Evolutionary conservation across 805 yeast species (phyloP).

Genomic region (Lipomyces anomalus): DNA sequence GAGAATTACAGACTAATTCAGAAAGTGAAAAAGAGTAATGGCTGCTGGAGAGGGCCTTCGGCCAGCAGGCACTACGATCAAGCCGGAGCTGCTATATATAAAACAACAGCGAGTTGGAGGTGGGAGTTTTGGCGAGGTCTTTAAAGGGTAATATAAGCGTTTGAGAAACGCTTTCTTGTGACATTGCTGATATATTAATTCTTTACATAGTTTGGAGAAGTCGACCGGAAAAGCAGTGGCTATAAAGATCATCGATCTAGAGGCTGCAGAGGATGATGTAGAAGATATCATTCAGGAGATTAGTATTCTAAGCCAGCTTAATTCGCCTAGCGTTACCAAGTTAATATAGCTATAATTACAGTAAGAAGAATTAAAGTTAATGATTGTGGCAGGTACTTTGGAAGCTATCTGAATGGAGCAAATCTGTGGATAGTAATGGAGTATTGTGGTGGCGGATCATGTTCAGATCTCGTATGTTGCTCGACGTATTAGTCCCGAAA

Average conservation of each 20-base stretch:
- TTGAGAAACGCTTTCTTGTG: too few species aligned
- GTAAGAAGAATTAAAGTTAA: conserved; percentile 1
- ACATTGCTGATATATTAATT: neutral
- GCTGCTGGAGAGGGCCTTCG: neutral
- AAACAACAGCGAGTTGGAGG: conserved; percentile 56
- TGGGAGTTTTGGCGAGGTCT: conserved; percentile 87
- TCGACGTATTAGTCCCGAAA: neutral
- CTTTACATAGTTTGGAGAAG: conserved; percentile 27
- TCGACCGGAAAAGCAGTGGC: conserved; percentile 54
- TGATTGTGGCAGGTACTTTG: conserved; percentile 37
- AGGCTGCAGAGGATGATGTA: conserved; percentile 71
- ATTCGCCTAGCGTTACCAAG: conserved; percentile 61
- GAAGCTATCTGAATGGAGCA: conserved; percentile 58
- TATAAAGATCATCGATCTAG: conserved; percentile 78
- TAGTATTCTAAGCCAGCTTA: conserved; percentile 60
- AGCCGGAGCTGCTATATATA: conserved; percentile 13
- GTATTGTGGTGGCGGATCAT: conserved; percentile 91
- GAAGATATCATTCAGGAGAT: conserved; percentile 70
- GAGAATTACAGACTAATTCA: too few species aligned
- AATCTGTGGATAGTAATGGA: conserved; percentile 91
- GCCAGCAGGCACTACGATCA: neutral
- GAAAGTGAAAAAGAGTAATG: too few species aligned
- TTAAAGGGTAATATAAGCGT: conserved; percentile 44
- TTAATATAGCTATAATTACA: neutral
- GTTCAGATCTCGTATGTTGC: conserved; percentile 53